Conservation (phyloP, 306 rosid genomes). For the Begonia masoniana region DNA sequence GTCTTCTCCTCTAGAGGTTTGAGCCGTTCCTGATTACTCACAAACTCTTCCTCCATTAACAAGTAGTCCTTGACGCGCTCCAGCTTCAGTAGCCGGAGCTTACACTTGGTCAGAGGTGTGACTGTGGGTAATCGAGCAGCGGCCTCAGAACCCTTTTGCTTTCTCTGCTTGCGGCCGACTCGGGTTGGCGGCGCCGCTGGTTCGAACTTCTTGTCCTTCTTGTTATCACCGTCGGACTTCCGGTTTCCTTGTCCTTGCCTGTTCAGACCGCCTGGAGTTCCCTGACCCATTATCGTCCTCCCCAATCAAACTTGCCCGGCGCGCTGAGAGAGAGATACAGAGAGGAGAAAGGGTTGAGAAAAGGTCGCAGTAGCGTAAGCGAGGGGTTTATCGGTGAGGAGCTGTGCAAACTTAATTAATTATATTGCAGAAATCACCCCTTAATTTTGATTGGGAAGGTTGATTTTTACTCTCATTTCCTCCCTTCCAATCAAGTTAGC, state of each 20-base stretch:
- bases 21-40: slow-evolving; percentile 81
- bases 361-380: no score
- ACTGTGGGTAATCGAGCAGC: slow-evolving; percentile 75
- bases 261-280: slow-evolving; percentile 85
- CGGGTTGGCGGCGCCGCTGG: slow-evolving; percentile 91
- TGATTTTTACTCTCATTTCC: no score
- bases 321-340: background rate
- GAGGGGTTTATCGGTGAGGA: background rate
- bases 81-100: slow-evolving; percentile 65
- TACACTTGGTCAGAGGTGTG: slow-evolving; percentile 79
- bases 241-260: slow-evolving; percentile 79
- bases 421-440: no score
- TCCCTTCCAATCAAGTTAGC: no score
- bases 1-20: slow-evolving; percentile 97
- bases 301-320: no score
- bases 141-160: slow-evolving; percentile 87
- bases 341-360: background rate
- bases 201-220: slow-evolving; percentile 89
- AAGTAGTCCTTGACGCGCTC: slow-evolving; percentile 86
- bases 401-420: no score
- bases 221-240: slow-evolving; percentile 58
- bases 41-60: slow-evolving; percentile 96
- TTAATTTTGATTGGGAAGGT: no score
- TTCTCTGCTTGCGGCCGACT: slow-evolving; percentile 84
- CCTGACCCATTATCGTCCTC: slow-evolving; percentile 63